These are phyloP conservation scores for Cercophora sp. DNA, from an alignment of 495 filamentous ascomycete species.

Conservation along the genomic window DNA sequence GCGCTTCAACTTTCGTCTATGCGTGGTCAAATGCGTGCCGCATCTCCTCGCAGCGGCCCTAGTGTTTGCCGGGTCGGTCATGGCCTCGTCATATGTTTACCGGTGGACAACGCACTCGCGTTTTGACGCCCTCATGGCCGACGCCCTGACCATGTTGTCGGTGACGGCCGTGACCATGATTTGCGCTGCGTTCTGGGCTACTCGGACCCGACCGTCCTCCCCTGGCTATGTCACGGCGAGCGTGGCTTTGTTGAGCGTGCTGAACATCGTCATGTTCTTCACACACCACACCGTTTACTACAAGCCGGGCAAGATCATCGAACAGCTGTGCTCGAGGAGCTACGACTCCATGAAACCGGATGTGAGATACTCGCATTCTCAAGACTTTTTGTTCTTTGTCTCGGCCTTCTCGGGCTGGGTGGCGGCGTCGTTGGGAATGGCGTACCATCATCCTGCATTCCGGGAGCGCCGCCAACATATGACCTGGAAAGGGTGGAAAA, in stretches of 20 bases:
- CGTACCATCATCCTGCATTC: conserved; percentile 15
- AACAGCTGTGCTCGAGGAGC: conserved; percentile 14
- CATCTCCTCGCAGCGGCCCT: conserved; percentile 18
- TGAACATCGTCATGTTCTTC: conserved; percentile 16
- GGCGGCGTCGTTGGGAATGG: conserved; percentile 12
- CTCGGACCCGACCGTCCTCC: not conserved
- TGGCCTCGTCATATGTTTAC: conserved; percentile 19
- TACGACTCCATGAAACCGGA: not conserved
- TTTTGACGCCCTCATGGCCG: conserved; percentile 23
- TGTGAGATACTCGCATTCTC: conserved; percentile 10
- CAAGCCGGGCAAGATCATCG: conserved; percentile 14
- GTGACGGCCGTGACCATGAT: conserved; percentile 18
- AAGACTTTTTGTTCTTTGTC: conserved; percentile 15
- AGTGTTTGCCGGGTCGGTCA: conserved; percentile 17
- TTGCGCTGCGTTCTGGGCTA: conserved; percentile 17
- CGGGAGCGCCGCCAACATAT: not conserved
- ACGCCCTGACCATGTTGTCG: conserved; percentile 19
- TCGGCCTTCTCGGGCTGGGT: conserved; percentile 13
- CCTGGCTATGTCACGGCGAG: conserved; percentile 11
- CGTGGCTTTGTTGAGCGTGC: conserved; percentile 4
- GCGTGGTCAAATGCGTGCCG: conserved; percentile 15
- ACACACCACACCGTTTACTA: conserved; percentile 17
- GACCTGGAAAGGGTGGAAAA: not conserved
- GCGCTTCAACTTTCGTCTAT: conserved; percentile 16
- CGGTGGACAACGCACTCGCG: conserved; percentile 18